phyloP scores from a whole-genome alignment of 164 flowering plant genomes.

The Pachysandra terminalis region DNA sequence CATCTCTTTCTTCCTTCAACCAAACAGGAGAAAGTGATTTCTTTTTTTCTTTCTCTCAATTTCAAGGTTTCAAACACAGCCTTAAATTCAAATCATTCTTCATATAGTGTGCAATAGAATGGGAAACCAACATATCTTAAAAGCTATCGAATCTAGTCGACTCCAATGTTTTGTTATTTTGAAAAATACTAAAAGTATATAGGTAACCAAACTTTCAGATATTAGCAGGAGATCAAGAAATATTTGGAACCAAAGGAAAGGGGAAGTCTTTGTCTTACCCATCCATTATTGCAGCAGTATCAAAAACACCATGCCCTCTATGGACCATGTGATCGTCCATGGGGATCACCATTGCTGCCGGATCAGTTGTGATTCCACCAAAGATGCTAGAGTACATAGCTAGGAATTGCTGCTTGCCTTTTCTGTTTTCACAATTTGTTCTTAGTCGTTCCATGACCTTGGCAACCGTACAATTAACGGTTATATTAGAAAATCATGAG shows the following conservation, averaged over 20 bases:
- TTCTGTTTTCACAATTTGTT: slow-evolving; percentile 28
- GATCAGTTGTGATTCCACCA: slow-evolving; percentile 83
- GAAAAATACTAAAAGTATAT: neutral
- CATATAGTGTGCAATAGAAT: neutral
- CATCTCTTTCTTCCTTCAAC: too few species aligned
- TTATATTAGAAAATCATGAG: slow-evolving; percentile 3
- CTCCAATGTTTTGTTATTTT: neutral
- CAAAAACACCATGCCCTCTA: slow-evolving; percentile 94
- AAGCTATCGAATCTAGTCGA: neutral
- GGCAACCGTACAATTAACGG: slow-evolving; percentile 1
- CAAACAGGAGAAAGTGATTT: too few species aligned
- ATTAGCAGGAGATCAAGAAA: neutral
- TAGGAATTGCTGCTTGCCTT: slow-evolving; percentile 55
- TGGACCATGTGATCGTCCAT: slow-evolving; percentile 96
- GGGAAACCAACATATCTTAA: neutral
- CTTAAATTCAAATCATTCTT: too few species aligned
- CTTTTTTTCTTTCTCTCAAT: too few species aligned
- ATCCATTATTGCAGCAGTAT: slow-evolving; percentile 78
- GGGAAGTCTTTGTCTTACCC: slow-evolving; percentile 64
- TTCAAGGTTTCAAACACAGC: too few species aligned
- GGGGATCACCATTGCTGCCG: slow-evolving; percentile 77
- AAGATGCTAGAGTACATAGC: slow-evolving; percentile 88
- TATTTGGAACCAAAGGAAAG: neutral
- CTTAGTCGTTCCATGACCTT: slow-evolving; percentile 67
- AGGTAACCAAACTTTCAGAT: neutral